These are phyloP conservation scores for Penicillium sp. DNA, from an alignment of 2,329 filamentous ascomycete genomes.

Conservation along the genomic window DNA sequence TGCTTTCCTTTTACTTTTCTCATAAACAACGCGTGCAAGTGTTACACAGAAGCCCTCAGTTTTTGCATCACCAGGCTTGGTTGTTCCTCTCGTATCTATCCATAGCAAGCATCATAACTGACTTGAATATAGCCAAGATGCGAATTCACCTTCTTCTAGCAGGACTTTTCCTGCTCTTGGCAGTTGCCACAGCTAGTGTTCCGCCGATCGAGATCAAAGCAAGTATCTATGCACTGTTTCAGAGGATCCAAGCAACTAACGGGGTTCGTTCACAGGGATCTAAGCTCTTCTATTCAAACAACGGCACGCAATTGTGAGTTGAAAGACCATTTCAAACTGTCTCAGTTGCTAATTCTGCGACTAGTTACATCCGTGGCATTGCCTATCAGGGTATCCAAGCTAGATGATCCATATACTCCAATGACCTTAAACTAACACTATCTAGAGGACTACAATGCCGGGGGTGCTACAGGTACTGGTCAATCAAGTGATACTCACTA, in stretches of 20 bases:
- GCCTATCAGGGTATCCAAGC: conserved; percentile 5
- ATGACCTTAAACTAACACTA: not conserved
- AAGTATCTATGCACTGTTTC: not conserved
- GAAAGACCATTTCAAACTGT: no score
- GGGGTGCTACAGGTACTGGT: conserved; percentile 1
- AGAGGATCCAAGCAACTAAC: not conserved
- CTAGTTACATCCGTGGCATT: conserved; percentile 9
- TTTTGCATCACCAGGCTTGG: not conserved
- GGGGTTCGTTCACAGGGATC: not conserved
- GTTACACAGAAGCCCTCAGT: not conserved
- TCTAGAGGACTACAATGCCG: conserved; percentile 7
- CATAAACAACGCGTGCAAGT: not conserved
- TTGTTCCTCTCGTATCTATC: not conserved
- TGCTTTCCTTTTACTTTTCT: not conserved
- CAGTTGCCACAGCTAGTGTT: not conserved
- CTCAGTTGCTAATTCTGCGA: not conserved
- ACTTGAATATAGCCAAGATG: not conserved
- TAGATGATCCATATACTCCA: not conserved
- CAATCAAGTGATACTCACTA: conserved; percentile 56
- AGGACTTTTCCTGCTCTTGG: not conserved
- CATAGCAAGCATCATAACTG: not conserved
- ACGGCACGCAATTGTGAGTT: conserved; percentile 9
- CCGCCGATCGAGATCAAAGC: conserved; percentile 10
- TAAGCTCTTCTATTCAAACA: conserved; percentile 8
- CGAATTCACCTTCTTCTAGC: not conserved